Base-by-base conservation (phyloP, 2,329 filamentous ascomycete genomes). In the Orbilia ellipsospora region DNA sequence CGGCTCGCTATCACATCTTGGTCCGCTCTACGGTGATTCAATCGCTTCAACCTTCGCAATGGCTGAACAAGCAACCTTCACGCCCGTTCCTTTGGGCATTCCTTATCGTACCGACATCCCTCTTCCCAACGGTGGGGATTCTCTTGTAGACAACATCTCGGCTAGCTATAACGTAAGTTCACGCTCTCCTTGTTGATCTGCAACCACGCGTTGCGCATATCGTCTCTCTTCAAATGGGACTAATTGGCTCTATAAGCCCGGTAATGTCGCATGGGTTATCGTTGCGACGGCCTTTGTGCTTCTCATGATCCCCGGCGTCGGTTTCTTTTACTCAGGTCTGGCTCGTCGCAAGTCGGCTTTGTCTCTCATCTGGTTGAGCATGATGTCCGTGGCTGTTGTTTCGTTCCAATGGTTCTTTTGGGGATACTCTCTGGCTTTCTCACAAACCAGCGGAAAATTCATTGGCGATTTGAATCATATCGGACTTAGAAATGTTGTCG, bases 371-470 rank as follows among this genome's bases (percentile, higher is more conserved):
- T 94, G 92, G 87, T 87, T 96, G 2, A 92, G 92, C 13, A 88
- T 96, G 84, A 90, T 96, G 84, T 90, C 92, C 15, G 88, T 90
- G 2, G 91, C 88, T 10, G 88, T 96, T 78, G 88, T 93, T 75
- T 90, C 89, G 59, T 96, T 96, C 83, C 92, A 96, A 81, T 97
- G 93, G 93, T 96, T 96, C 85, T 94, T 96, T 85, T 96, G 93
- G 93, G 93, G 93, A 56, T 96, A 92, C 82, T 93, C 91, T 3
- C 84, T 95, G 10, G 88, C 91, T 56, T 95, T 94, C 82, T 95
- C 92, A 15, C 92, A 94, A 83, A 86, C 87, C 1, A 90, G 91
- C 26, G 89, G 90, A 55, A 87, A 85, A 50, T 96, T 88, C 82
- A 92, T 96, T 77, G 93, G 93, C 72, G 86, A 93, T 79, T 85